phyloP scores from a whole-genome alignment of 805 yeast genomes.

The Candida suzukii region DNA sequence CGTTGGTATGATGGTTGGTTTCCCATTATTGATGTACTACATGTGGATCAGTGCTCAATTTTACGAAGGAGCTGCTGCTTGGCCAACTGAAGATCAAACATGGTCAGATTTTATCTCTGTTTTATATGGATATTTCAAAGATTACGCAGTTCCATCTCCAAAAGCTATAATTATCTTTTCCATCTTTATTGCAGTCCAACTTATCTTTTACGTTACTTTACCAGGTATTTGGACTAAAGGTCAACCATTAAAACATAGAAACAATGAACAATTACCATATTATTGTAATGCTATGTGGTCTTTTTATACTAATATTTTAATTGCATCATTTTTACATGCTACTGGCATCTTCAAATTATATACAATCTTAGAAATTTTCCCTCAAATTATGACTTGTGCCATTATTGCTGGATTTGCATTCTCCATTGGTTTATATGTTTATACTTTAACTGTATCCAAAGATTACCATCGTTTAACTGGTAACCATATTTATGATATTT shows the following conservation, averaged over 20 bases:
- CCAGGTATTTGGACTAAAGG: constrained; percentile 97
- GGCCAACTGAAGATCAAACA: constrained; percentile 52
- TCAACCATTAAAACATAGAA: constrained; percentile 79
- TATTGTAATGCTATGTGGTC: constrained; percentile 89
- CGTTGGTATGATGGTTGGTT: constrained; percentile 83
- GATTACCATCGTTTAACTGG: constrained; percentile 93
- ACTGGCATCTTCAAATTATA: constrained; percentile 69
- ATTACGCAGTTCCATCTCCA: constrained; percentile 51
- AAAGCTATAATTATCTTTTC: constrained; percentile 67
- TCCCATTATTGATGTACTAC: constrained; percentile 91
- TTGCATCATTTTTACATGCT: constrained; percentile 59
- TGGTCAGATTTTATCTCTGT: constrained; percentile 43
- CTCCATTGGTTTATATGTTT: constrained; percentile 63
- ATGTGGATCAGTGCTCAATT: constrained; percentile 90
- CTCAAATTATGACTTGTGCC: constrained; percentile 89
- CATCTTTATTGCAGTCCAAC: constrained; percentile 63
- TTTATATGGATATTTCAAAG: constrained; percentile 37
- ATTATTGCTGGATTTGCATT: constrained; percentile 70
- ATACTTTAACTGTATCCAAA: constrained; percentile 55
- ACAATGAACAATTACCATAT: constrained; percentile 79
- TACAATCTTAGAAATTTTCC: constrained; percentile 73
- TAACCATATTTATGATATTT: constrained; percentile 80
- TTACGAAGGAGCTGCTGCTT: constrained; percentile 66
- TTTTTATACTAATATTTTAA: constrained; percentile 58
- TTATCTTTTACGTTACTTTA: constrained; percentile 65